Evolutionary conservation across 192 early-diverging fungal genomes (phyloP), one percentile per base, ranked within the genome.

Genomic region (Thoreauomyces humboldtii): DNA sequence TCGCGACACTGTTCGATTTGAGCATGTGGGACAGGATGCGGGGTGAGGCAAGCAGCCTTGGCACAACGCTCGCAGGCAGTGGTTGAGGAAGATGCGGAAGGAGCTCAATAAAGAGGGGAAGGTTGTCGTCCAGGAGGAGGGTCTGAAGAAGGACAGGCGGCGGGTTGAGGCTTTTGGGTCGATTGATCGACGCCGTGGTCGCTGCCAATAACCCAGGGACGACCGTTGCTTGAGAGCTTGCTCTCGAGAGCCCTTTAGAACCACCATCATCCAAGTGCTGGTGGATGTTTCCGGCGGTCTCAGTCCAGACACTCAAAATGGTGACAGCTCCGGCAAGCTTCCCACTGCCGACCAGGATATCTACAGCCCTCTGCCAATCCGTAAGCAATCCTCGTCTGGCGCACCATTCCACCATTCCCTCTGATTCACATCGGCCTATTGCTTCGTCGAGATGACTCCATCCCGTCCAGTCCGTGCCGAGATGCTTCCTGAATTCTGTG

Each of bases 41-140:
- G 4, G 59, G 59, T 15, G 38, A 46, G 12, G 54, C 15, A 33
- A 61, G 59, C 19, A 61, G 31, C 14, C 17, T 12, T 7, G 59
- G 59, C 1, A 61, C 42, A n/a, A 33, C 22, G 4, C 42, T 29
- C 1, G 59, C 29, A 11, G 59, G 59, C 1, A 47, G 59, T 31
- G 59, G 43, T 1, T 43, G 59, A 12, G 59, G 24, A 12, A 61
- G 59, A 22, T 44, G 21, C 5, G 59, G 59, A 6, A 61, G 34
- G 38, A 59, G 17, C 1, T 14, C 11, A 28, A 59, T 17, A 27
- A 59, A 59, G 37, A 43, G 17, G 7, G 38, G 22, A 14, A 59
- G 42, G 34, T 38, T 38, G 38, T 38, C 34, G 17, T 0, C 15
- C n/a, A 9, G 17, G 38, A 59, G 34, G 36, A 59, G 42, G 5